Conservation (phyloP, 2,329 filamentous ascomycete species). For the Microdochium trichocladiopsis region DNA sequence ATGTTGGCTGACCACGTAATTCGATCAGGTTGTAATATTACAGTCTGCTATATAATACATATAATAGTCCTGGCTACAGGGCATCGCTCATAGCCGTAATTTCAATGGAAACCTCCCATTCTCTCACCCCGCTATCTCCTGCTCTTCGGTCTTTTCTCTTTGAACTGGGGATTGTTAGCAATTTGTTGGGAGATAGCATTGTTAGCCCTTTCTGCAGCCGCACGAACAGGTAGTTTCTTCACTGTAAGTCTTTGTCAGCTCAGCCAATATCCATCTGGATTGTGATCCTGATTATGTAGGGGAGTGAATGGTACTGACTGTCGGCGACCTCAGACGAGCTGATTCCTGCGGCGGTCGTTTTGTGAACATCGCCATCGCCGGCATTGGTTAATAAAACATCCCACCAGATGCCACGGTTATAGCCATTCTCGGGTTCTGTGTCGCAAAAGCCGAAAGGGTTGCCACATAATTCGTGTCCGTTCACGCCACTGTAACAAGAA, state of each 20-base stretch:
- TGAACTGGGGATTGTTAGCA: background rate
- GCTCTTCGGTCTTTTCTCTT: background rate
- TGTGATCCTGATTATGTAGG: background rate
- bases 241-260: background rate
- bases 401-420: background rate
- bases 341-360: background rate
- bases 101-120: background rate
- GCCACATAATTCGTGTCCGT: background rate
- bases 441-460: background rate
- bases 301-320: background rate
- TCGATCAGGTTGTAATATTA: background rate
- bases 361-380: background rate
- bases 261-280: background rate
- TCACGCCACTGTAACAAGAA: background rate
- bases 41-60: background rate
- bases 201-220: background rate
- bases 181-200: background rate
- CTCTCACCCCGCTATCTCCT: background rate
- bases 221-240: background rate
- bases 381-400: background rate
- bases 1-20: background rate
- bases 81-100: background rate
- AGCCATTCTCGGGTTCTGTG: background rate
- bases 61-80: background rate
- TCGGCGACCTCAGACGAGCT: background rate